Evolutionary conservation across 768 basidiomycete species (phyloP), one percentile per base, ranked within the genome.

Genomic region (Termitomyces bulborhizus): DNA sequence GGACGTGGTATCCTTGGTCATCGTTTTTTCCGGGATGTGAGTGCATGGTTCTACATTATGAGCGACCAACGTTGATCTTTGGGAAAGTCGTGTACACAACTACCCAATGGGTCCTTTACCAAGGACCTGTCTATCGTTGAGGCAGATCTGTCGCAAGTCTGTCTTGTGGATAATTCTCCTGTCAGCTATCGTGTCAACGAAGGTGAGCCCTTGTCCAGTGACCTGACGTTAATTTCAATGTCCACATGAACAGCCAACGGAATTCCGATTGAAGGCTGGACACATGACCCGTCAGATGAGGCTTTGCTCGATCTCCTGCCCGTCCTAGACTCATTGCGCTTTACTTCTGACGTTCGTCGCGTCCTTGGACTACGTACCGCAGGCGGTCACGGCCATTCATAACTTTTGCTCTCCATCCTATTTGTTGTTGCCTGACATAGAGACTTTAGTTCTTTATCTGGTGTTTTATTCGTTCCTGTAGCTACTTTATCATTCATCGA

Each of bases 211-310:
- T 50, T 34, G 15, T 56, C 46, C 51, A 12, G 29, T 51, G 13
- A 43, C 47, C 46, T 56, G 29, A n/a, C 34, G 45, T n/a, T 21
- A 37, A 52, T 40, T 51, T 51, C 24, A 26, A 27, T 40, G 31
- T 15, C 39, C 53, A 40, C 46, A 57, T 46, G 57, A 51, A 44
- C 68, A 98, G 97, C 92, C 51, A 99, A 99, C 69, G 97, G 94
- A 51, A 93, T 99, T 65, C 97, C 97, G 34, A 93, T 99, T 71
- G 96, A 98, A 77, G 97, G 97, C 47, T 98, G 97, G 97, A 98
- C 94, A 24, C 88, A 94, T 57, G 97, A 99, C 72, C 95, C 93
- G 32, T 84, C 86, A 57, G 97, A 99, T 73, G 93, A 98, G 72
- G 97, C 96, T 21, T 76, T 99, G 54, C 85, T 99, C 54, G 95